phyloP scores from a whole-genome alignment of 306 rosid species.

The Vicia faba region DNA sequence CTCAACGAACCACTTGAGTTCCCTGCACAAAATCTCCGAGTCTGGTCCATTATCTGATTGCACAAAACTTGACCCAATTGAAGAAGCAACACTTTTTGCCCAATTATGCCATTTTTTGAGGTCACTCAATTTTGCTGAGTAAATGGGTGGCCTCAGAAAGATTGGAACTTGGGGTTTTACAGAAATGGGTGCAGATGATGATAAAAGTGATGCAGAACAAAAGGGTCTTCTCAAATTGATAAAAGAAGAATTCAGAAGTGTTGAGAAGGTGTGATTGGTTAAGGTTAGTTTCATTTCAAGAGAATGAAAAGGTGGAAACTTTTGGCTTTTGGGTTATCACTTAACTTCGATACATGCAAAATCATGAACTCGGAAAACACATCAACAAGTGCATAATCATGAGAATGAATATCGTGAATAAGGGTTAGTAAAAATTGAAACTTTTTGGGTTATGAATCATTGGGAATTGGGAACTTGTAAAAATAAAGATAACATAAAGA shows the following conservation, averaged over 20 bases:
- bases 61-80: conserved; percentile 67
- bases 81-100: conserved; percentile 65
- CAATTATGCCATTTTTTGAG: conserved; percentile 75
- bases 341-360: not conserved
- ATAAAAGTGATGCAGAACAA: conserved; percentile 37
- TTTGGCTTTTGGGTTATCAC: not conserved
- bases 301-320: conserved; percentile 25
- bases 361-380: no score
- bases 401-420: no score
- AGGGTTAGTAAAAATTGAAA: no score
- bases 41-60: conserved; percentile 75
- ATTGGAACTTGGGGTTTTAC: conserved; percentile 64
- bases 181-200: conserved; percentile 32
- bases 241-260: conserved; percentile 36
- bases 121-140: conserved; percentile 56
- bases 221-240: conserved; percentile 37
- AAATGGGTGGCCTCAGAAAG: conserved; percentile 59
- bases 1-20: conserved; percentile 82
- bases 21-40: conserved; percentile 61
- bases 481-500: no score
- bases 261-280: conserved; percentile 35
- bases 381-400: no score
- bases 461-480: no score
- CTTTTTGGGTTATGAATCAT: no score
- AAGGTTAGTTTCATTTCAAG: conserved; percentile 57